A percentile compares a stretch with the other conserved stretches of the same genome.
These are phyloP conservation scores for Neonectria coccinea DNA, from an alignment of 2,329 filamentous ascomycete species.

Conservation along the genomic window DNA sequence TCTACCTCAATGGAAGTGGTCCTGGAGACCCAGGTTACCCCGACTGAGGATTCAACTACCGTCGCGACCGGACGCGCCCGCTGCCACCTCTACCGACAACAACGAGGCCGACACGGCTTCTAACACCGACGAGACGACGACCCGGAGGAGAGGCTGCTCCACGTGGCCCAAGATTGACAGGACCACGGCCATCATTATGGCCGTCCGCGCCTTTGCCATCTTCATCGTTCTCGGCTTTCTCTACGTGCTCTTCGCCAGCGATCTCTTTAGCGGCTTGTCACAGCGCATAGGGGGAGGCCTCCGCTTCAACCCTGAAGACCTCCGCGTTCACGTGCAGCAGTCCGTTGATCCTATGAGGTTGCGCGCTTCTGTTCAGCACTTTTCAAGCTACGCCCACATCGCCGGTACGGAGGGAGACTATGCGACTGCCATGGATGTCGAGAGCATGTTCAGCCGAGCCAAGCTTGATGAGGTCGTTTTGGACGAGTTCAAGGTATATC, in stretches of 20 bases:
- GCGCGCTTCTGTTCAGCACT: slow-evolving; percentile 78
- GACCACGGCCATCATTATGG: slow-evolving; percentile 66
- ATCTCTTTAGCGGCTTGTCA: slow-evolving; percentile 78
- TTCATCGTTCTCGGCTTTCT: slow-evolving; percentile 81
- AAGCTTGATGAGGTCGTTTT: slow-evolving; percentile 80
- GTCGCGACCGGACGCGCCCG: slow-evolving; percentile 48
- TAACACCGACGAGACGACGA: slow-evolving; percentile 44
- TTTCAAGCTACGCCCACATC: slow-evolving; percentile 88
- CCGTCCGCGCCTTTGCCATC: slow-evolving; percentile 80
- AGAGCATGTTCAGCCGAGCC: slow-evolving; percentile 78
- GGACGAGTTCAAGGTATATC: slow-evolving; percentile 87
- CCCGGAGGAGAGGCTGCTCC: slow-evolving; percentile 41
- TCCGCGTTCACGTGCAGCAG: slow-evolving; percentile 79
- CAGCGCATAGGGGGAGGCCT: slow-evolving; percentile 74
- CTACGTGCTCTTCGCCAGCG: slow-evolving; percentile 87
- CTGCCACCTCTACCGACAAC: slow-evolving; percentile 38
- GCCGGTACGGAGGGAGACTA: slow-evolving; percentile 96
- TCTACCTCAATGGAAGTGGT: slow-evolving; percentile 66
- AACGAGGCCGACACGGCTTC: slow-evolving; percentile 41
- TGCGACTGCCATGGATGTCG: slow-evolving; percentile 85
- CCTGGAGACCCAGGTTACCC: slow-evolving; percentile 66
- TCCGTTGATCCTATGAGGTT: slow-evolving; percentile 78
- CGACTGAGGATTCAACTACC: slow-evolving; percentile 63
- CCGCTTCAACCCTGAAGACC: slow-evolving; percentile 82
- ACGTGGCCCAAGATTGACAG: slow-evolving; percentile 55